These are phyloP conservation scores for Austropuccinia psidii DNA, from an alignment of 1,284 basidiomycete species.

Conservation along the genomic window DNA sequence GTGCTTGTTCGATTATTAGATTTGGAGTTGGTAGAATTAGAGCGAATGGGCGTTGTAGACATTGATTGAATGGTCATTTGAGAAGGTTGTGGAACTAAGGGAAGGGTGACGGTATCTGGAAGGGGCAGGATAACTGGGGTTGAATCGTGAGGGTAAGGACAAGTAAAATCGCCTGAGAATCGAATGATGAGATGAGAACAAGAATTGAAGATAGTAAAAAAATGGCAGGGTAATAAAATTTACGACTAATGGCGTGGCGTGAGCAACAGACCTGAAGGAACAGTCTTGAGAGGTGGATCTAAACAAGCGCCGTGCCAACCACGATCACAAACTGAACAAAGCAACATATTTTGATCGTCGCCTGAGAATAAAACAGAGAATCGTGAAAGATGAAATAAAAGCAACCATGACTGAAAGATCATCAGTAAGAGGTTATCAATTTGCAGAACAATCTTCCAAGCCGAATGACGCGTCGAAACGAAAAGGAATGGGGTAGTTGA, in stretches of 20 bases:
- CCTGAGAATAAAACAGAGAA: not conserved
- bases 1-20: not conserved
- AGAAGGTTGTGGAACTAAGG: not conserved
- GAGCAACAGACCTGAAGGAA: constrained; percentile 13
- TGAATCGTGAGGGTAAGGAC: constrained; percentile 18
- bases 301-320: constrained; percentile 33
- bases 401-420: too few relatives aligned
- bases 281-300: constrained; percentile 16
- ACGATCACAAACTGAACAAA: constrained; percentile 26
- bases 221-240: not conserved
- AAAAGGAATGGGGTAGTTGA: not conserved
- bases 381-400: not conserved
- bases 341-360: constrained; percentile 25
- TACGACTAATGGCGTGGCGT: not conserved
- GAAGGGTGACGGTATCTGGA: constrained; percentile 13
- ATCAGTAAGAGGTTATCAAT: not conserved
- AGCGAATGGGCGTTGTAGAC: not conserved
- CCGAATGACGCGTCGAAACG: not conserved
- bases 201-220: not conserved
- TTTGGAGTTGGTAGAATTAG: not conserved
- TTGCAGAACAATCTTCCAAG: not conserved
- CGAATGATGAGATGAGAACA: not conserved
- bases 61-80: not conserved
- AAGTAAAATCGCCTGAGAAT: constrained; percentile 29
- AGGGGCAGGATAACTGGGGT: constrained; percentile 1